Evolutionary conservation across 2,329 filamentous ascomycete genomes (phyloP), one percentile per base, ranked within the genome.

Genomic region (Aureobasidium namibiae): DNA sequence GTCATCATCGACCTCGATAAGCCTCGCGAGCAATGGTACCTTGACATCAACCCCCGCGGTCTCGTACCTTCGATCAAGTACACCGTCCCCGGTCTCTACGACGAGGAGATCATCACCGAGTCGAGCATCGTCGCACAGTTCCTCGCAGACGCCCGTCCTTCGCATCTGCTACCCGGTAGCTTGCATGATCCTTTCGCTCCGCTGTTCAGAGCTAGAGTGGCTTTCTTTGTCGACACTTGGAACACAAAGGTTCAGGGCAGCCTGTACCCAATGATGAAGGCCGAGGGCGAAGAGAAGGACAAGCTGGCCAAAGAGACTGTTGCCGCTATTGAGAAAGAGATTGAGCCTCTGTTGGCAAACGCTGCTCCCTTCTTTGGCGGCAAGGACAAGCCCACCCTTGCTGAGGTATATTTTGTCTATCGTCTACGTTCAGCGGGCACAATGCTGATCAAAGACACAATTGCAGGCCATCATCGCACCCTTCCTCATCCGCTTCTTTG

Each of bases 21-120:
- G 10, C 89, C 89, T 0, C 83, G 89, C 11, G 84, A 87, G 33
- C 76, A 82, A 36, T 89, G 86, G 78, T 94, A 92, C 69, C 80
- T 94, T 9, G 77, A 85, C 54, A 75, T 94, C 69, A 92, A 92
- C 75, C 88, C 89, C 2, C 64, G 88, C 60, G 90, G 90, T 14
- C 82, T 91, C 3, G 88, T 94, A 4, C 89, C 90, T 0, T 75
- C 84, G 0, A 74, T 94, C 59, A 80, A 81, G 24, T 87, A 87
- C 76, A 79, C 83, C 63, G 64, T 69, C 10, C 79, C 78, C 62
- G 70, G 67, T 29, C 24, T 67, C 11, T 52, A 70, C n/a, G 69
- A 74, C 38, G 72, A 75, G 38, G 79, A 87, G 63, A 86, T 89
- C 69, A 78, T 94, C 67, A 84, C 82, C 56, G 89, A 94, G 71